These are phyloP conservation scores for Zygosaccharomyces kombuchaensis DNA, from an alignment of 805 yeast species.

Conservation along the genomic window DNA sequence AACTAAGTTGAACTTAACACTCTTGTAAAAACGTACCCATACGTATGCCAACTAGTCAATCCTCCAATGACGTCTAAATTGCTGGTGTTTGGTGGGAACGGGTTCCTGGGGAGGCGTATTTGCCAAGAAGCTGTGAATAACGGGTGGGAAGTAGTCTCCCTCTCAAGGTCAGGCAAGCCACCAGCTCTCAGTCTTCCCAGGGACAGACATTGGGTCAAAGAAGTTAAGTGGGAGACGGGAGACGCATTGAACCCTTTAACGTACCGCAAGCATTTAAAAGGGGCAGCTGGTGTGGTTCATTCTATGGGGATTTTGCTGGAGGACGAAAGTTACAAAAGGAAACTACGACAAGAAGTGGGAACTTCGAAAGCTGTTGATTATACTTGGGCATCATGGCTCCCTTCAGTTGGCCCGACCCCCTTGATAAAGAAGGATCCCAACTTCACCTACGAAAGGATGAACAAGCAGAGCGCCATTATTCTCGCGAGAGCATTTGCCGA, in stretches of 20 bases:
- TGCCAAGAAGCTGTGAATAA: constrained; percentile 61
- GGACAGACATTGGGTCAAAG: constrained; percentile 46
- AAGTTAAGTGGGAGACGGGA: constrained; percentile 64
- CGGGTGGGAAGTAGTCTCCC: constrained; percentile 64
- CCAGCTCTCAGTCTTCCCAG: constrained; percentile 34
- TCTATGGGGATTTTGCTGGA: constrained; percentile 75
- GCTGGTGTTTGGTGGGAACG: constrained; percentile 84
- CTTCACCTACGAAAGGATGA: constrained; percentile 55
- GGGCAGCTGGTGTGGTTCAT: constrained; percentile 70
- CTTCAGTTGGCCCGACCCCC: constrained; percentile 55
- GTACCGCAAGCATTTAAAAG: constrained; percentile 44
- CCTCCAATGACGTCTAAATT: constrained; percentile 27
- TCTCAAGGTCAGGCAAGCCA: constrained; percentile 60
- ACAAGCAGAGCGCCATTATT: constrained; percentile 62
- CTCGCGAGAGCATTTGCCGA: constrained; percentile 53
- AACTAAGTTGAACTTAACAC: not conserved
- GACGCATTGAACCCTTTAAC: constrained; percentile 63
- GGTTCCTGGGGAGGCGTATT: constrained; percentile 69
- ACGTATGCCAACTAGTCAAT: no score
- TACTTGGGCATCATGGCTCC: constrained; percentile 13
- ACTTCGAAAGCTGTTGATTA: constrained; percentile 9
- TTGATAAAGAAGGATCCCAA: constrained; percentile 36
- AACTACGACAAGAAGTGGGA: constrained; percentile 31
- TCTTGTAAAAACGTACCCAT: no score
- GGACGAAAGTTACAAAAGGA: constrained; percentile 60